Conservation (phyloP, 1,284 basidiomycete species). For the Puccinia novopanici region DNA sequence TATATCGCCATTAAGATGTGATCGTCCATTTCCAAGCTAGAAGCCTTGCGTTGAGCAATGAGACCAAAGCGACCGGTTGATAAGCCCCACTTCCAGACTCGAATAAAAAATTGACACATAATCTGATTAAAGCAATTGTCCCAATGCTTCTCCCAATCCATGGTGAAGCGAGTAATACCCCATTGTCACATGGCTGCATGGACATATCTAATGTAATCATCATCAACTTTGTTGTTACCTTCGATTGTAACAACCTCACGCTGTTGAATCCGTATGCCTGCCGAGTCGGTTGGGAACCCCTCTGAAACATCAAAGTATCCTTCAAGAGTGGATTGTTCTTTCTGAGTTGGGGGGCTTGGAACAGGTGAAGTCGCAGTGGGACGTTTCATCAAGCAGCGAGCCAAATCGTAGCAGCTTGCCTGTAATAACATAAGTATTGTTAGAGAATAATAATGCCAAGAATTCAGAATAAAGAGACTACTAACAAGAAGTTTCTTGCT, state of each 20-base stretch:
- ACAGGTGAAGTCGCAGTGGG: slow-evolving; percentile 17
- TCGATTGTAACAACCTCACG: slow-evolving; percentile 21
- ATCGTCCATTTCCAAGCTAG: no score
- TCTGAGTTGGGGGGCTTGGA: slow-evolving; percentile 16
- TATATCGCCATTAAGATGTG: no score
- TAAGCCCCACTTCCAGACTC: slow-evolving; percentile 48
- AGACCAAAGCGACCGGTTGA: no score
- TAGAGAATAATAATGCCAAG: background rate
- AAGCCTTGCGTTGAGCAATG: no score
- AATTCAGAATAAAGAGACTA: background rate
- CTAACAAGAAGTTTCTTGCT: background rate
- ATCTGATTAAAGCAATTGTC: slow-evolving; percentile 41
- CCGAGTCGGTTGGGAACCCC: slow-evolving; percentile 13
- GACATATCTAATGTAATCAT: slow-evolving; percentile 27
- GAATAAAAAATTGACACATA: slow-evolving; percentile 43
- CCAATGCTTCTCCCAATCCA: no score
- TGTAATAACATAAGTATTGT: background rate
- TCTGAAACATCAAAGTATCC: slow-evolving; percentile 15
- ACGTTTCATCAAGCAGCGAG: slow-evolving; percentile 31
- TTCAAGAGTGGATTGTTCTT: slow-evolving; percentile 8
- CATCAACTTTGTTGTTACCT: slow-evolving; percentile 30
- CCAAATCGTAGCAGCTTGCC: slow-evolving; percentile 27
- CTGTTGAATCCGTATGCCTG: slow-evolving; percentile 8
- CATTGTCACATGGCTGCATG: slow-evolving; percentile 33
- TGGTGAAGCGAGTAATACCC: slow-evolving; percentile 33